phyloP scores from a whole-genome alignment of 192 early-diverging fungal genomes.

The Funneliformis mosseae region DNA sequence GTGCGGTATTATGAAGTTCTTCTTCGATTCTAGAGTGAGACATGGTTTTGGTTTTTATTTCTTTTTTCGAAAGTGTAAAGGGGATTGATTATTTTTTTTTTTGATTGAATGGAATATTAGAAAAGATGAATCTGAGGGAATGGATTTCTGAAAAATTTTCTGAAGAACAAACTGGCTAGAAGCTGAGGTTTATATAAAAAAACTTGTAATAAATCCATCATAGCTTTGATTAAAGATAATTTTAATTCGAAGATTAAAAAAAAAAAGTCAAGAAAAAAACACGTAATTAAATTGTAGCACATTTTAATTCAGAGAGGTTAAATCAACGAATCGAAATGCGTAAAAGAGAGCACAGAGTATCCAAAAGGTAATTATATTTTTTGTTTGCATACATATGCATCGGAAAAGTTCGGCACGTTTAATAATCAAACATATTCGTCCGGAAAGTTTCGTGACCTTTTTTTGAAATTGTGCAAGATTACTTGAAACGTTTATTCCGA shows the following conservation, averaged over 20 bases:
- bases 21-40: slow-evolving; percentile 28
- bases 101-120: background rate
- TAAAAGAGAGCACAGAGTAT: too few species aligned
- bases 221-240: background rate
- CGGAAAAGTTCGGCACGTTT: background rate
- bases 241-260: background rate
- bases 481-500: too few species aligned
- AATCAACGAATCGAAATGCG: background rate
- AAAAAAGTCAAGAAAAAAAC: background rate
- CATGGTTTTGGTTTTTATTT: background rate
- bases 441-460: background rate
- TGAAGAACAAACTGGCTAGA: background rate
- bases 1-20: slow-evolving; percentile 42
- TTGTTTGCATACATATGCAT: background rate
- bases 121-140: background rate
- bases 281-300: background rate
- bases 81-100: too few species aligned
- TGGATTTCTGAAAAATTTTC: too few species aligned
- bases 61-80: too few species aligned
- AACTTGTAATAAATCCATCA: background rate
- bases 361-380: too few species aligned
- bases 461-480: background rate
- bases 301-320: too few species aligned
- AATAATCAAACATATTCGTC: background rate
- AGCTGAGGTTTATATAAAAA: background rate